Base-by-base conservation (phyloP, 352 stramenopile genomes). In the Pythium rhizo-oryzae region DNA sequence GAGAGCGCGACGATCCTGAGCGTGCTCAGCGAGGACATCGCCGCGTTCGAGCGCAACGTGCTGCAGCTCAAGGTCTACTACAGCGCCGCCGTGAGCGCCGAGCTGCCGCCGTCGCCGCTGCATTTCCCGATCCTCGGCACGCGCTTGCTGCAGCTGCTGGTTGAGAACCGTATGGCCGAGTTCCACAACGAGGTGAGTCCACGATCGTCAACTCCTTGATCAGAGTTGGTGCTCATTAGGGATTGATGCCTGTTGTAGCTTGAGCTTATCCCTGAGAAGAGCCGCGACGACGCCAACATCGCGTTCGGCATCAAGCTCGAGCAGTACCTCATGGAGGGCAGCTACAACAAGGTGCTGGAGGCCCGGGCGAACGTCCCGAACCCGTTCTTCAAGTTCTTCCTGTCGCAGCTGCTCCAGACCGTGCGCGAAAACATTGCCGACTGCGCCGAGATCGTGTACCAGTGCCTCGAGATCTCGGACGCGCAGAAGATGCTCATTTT, bases 341-440 rank as follows among this genome's bases (percentile, higher is more conserved):
- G 87, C 62, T 98, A 98, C 84, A 96, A 97, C 77, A 97, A 98
- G 79, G 89, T 98, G 24, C 84, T 98, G 19, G 84, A 96, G 65
- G 82, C 92, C 15, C 89, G 80, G 41, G 75, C 85, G n/a, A 84
- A 93, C 67, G 86, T 98, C 63, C 96, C 96, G 9, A 89, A 97
- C 72, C 88, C 89, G 58, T 91, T 91, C 62, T 99, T 98, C 82
- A 84, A 85, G 73, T 98, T 98, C 73, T 98, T 99, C 77, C 85
- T 99, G 46, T 84, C 93, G 28, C 91, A 97, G 67, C 72, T 98
- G 33, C 75, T 98, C 25, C 89, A 97, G 73, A 99, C 96, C 11
- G 96, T 99, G 47, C 85, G 96, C 19, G 95, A 98, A 71, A 96
- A 96, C 65, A 97, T 99, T 75, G 96, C 95, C 16, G 96, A 99